Percentiles rank a stretch among this genome's conserved stretches.
These are phyloP conservation scores for Combretum micranthum DNA, from an alignment of 345 rosid genomes.

Conservation along the genomic window DNA sequence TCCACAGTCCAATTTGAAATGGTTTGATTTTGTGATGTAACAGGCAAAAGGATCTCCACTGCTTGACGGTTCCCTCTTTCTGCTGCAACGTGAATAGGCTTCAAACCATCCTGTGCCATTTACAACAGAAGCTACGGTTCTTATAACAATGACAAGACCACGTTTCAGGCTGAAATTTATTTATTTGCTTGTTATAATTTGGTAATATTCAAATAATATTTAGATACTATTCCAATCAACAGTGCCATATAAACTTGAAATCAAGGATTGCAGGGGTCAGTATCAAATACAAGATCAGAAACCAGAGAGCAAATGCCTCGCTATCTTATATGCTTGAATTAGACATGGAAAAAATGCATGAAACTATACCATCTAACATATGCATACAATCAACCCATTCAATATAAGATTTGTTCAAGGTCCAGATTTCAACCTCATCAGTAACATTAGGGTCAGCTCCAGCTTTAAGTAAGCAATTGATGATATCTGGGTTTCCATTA, in stretches of 20 bases:
- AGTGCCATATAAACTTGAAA: no score
- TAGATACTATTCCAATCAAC: no score
- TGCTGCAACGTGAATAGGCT: constrained; percentile 82
- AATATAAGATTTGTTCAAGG: not conserved
- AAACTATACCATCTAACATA: not conserved
- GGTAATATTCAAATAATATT: no score
- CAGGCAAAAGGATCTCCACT: constrained; percentile 70
- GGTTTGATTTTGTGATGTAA: constrained; percentile 42
- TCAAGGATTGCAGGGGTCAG: no score
- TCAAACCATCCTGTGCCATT: constrained; percentile 63
- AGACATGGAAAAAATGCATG: not conserved
- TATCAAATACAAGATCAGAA: no score
- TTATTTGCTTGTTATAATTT: no score
- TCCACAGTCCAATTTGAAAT: constrained; percentile 73
- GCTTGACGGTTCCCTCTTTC: constrained; percentile 52
- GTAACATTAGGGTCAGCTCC: constrained; percentile 73
- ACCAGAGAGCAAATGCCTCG: not conserved
- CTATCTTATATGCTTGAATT: no score
- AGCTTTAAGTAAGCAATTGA: constrained; percentile 66
- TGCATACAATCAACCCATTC: no score
- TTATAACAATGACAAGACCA: not conserved
- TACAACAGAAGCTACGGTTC: not conserved
- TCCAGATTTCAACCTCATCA: constrained; percentile 49
- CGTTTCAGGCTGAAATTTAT: no score
- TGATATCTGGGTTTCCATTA: constrained; percentile 52